phyloP scores from a whole-genome alignment of 2,329 filamentous ascomycete genomes.

The Beauveria brongniartii region DNA sequence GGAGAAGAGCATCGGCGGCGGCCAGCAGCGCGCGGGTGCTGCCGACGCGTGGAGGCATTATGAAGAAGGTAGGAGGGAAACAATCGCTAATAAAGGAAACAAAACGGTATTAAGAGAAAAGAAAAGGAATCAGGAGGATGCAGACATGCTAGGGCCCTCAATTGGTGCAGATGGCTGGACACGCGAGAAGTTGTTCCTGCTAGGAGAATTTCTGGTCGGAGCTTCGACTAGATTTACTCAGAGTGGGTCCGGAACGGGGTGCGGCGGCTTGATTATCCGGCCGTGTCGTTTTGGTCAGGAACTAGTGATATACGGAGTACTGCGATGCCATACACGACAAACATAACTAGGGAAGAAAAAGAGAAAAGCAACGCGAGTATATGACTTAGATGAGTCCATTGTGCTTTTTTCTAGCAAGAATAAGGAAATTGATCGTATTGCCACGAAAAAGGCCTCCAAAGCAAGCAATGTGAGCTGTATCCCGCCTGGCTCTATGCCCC shows the following conservation, averaged over 20 bases:
- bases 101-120: background rate
- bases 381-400: background rate
- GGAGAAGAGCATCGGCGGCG: constrained; percentile 24
- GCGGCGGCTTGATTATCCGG: constrained; percentile 10
- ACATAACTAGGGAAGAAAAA: background rate
- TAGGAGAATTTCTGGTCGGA: constrained; percentile 7
- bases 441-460: background rate
- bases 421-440: background rate
- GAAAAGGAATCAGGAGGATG: background rate
- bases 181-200: constrained; percentile 10
- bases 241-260: background rate
- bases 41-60: constrained; percentile 19
- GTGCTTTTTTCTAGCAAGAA: background rate
- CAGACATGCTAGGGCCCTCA: constrained; percentile 18
- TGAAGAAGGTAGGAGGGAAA: background rate
- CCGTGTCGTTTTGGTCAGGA: too few species aligned
- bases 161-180: constrained; percentile 14
- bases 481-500: background rate
- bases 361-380: background rate
- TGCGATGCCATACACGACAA: background rate
- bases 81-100: background rate
- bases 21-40: constrained; percentile 20
- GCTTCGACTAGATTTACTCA: constrained; percentile 1
- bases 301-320: too few species aligned
- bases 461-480: background rate